phyloP scores from a whole-genome alignment of 768 basidiomycete genomes.

The Neoboletus magnificus region DNA sequence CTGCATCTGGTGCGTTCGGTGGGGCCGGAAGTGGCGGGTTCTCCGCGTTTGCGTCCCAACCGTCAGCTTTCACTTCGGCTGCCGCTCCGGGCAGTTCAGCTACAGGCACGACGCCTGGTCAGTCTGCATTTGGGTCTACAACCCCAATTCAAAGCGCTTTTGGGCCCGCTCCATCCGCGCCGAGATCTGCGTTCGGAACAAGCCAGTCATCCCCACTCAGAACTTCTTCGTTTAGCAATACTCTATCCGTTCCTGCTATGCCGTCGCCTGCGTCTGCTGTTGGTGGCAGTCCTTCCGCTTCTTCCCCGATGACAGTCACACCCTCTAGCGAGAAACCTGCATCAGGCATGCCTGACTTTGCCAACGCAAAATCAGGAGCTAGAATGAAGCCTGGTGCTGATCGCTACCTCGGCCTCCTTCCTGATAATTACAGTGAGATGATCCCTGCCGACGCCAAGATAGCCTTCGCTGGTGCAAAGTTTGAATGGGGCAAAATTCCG shows the following conservation, averaged over 20 bases:
- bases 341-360: slow-evolving; percentile 33
- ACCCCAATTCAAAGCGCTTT: slow-evolving; percentile 22
- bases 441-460: slow-evolving; percentile 49
- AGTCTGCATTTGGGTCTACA: slow-evolving; percentile 20
- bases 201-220: slow-evolving; percentile 28
- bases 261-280: slow-evolving; percentile 21
- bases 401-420: slow-evolving; percentile 56
- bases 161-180: slow-evolving; percentile 2
- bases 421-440: slow-evolving; percentile 53
- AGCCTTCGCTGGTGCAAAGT: slow-evolving; percentile 54
- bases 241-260: slow-evolving; percentile 16
- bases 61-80: slow-evolving; percentile 39
- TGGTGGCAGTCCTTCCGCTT: slow-evolving; percentile 24
- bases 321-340: slow-evolving; percentile 20
- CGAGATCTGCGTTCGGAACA: slow-evolving; percentile 18
- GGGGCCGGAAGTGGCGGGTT: slow-evolving; percentile 44
- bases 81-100: slow-evolving; percentile 3
- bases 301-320: slow-evolving; percentile 24
- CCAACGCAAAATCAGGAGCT: slow-evolving; percentile 26
- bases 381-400: slow-evolving; percentile 46
- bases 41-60: slow-evolving; percentile 49
- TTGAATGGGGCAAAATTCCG: slow-evolving; percentile 68
- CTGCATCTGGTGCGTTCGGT: slow-evolving; percentile 50
- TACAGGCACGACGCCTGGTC: slow-evolving; percentile 9
- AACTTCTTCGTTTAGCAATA: slow-evolving; percentile 14